phyloP scores from a whole-genome alignment of 2,329 filamentous ascomycete species.

The Dothidotthia symphoricarpi region DNA sequence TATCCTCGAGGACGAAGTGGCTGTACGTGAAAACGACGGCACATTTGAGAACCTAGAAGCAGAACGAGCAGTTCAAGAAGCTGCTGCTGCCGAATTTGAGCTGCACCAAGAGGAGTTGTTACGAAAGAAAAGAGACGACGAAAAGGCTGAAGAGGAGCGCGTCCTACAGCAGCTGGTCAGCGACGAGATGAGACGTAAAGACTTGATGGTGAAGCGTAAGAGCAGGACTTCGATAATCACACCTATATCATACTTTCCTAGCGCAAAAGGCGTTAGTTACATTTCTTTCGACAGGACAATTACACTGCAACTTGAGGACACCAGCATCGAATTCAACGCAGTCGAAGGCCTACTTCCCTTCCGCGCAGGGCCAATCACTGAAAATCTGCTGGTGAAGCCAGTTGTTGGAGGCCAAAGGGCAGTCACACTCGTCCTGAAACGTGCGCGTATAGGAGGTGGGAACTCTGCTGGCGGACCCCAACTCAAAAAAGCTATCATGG shows the following conservation, averaged over 20 bases:
- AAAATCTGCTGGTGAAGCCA: slow-evolving; percentile 70
- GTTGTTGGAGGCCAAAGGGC: slow-evolving; percentile 54
- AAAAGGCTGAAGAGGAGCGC: slow-evolving; percentile 66
- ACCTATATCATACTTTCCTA: slow-evolving; percentile 41
- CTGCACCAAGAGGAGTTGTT: slow-evolving; percentile 45
- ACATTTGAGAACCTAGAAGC: slow-evolving; percentile 84
- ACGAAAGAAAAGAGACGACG: slow-evolving; percentile 45
- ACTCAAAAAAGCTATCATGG: slow-evolving; percentile 73
- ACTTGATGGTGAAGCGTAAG: slow-evolving; percentile 59
- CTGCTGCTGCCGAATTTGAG: slow-evolving; percentile 62
- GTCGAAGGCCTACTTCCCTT: slow-evolving; percentile 67
- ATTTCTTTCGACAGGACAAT: slow-evolving; percentile 68
- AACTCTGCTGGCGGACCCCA: slow-evolving; percentile 65
- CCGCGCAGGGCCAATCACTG: slow-evolving; percentile 64
- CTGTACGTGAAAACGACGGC: slow-evolving; percentile 69
- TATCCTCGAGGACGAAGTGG: slow-evolving; percentile 80
- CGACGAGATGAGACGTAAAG: slow-evolving; percentile 68
- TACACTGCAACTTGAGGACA: slow-evolving; percentile 60
- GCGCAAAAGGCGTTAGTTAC: slow-evolving; percentile 30
- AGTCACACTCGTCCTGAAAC: slow-evolving; percentile 63
- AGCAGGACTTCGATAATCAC: slow-evolving; percentile 41
- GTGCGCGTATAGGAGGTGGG: slow-evolving; percentile 25
- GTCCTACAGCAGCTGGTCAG: slow-evolving; percentile 69
- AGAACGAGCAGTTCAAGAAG: slow-evolving; percentile 80
- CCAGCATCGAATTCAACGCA: slow-evolving; percentile 64